Evolutionary conservation across 1,284 basidiomycete species (phyloP).

Genomic region (Apiotrichum laibachii): DNA sequence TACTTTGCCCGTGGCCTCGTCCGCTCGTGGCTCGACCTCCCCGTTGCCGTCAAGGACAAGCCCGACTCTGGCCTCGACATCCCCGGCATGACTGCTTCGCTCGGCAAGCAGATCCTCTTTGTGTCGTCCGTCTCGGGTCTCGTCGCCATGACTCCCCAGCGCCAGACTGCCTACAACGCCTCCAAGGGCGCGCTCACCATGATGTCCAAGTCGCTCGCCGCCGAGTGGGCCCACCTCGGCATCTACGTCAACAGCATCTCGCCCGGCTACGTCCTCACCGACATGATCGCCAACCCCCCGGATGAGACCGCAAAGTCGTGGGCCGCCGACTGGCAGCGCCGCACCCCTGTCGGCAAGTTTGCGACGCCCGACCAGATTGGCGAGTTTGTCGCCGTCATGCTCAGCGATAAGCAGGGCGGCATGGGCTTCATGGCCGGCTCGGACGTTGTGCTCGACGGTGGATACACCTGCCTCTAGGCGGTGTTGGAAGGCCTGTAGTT

Average conservation of each 20-base stretch:
- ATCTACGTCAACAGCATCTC: slow-evolving; percentile 48
- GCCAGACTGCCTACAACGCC: slow-evolving; percentile 49
- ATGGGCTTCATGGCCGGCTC: slow-evolving; percentile 46
- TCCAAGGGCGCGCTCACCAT: slow-evolving; percentile 49
- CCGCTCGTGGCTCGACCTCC: slow-evolving; percentile 39
- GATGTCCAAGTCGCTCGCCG: slow-evolving; percentile 46
- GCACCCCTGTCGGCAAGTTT: slow-evolving; percentile 45
- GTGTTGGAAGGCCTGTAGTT: no score
- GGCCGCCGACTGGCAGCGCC: slow-evolving; percentile 37
- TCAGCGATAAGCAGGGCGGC: slow-evolving; percentile 31
- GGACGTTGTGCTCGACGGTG: slow-evolving; percentile 50
- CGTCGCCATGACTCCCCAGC: slow-evolving; percentile 50
- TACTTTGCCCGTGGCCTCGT: slow-evolving; percentile 46
- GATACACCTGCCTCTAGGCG: slow-evolving; percentile 17
- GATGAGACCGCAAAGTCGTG: slow-evolving; percentile 28
- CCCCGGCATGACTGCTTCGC: slow-evolving; percentile 1
- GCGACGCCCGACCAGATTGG: slow-evolving; percentile 44
- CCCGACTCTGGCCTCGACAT: not conserved
- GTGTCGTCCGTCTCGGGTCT: slow-evolving; percentile 48
- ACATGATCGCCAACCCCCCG: slow-evolving; percentile 48
- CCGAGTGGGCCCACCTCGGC: slow-evolving; percentile 49
- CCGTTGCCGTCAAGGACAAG: slow-evolving; percentile 8
- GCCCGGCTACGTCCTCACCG: slow-evolving; percentile 50
- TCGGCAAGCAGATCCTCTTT: slow-evolving; percentile 48
- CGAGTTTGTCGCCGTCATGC: slow-evolving; percentile 39